Evolutionary conservation across 1,284 basidiomycete species (phyloP).

Genomic region (Naganishia cerealis): DNA sequence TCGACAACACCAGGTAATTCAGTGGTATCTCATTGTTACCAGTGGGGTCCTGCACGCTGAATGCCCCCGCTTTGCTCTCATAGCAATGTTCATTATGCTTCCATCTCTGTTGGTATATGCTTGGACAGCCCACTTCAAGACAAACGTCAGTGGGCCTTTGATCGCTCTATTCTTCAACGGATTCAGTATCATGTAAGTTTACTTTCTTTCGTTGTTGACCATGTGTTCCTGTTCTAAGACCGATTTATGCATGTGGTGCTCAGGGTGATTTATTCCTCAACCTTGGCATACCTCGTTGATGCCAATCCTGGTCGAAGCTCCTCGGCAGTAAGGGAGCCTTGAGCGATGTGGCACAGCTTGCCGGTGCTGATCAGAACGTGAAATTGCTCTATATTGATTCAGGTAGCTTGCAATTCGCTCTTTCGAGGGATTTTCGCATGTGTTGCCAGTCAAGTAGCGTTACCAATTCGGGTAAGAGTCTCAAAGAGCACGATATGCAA

Average conservation of each 20-base stretch:
- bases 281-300: slow-evolving; percentile 65
- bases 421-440: slow-evolving; percentile 48
- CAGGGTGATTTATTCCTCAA: slow-evolving; percentile 48
- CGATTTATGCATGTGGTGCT: not conserved
- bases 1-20: slow-evolving; percentile 60
- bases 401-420: slow-evolving; percentile 49
- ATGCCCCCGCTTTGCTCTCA: slow-evolving; percentile 29
- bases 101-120: slow-evolving; percentile 67
- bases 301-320: slow-evolving; percentile 59
- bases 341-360: not conserved
- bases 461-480: slow-evolving; percentile 42
- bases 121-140: slow-evolving; percentile 69
- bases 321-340: slow-evolving; percentile 35
- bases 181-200: slow-evolving; percentile 66
- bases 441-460: slow-evolving; percentile 49
- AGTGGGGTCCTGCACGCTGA: not conserved
- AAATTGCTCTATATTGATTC: not conserved
- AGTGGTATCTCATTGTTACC: not conserved
- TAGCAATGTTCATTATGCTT: slow-evolving; percentile 44
- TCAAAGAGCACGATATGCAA: no score
- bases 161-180: slow-evolving; percentile 64
- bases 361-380: not conserved
- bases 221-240: not conserved
- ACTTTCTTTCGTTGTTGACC: not conserved
- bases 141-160: slow-evolving; percentile 62